Evolutionary conservation across 2,329 filamentous ascomycete species (phyloP).

Genomic region (Aspergillus sp.): DNA sequence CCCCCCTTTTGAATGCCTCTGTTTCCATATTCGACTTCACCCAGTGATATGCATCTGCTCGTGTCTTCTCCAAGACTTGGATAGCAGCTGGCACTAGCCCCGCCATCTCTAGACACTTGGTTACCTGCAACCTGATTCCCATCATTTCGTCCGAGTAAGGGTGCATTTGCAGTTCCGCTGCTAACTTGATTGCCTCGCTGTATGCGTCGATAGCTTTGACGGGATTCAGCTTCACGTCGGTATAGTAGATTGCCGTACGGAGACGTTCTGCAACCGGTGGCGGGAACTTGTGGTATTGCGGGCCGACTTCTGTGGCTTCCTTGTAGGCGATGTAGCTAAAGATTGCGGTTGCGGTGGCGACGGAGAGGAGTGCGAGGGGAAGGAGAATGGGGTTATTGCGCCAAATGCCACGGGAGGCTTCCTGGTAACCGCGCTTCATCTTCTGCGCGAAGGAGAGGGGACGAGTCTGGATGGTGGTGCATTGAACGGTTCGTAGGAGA

Average conservation of each 20-base stretch:
- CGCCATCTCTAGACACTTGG: conserved; percentile 76
- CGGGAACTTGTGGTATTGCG: conserved; percentile 48
- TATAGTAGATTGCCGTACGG: conserved; percentile 83
- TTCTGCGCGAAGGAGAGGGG: conserved; percentile 32
- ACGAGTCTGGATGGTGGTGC: conserved; percentile 11
- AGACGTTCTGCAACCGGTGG: conserved; percentile 59
- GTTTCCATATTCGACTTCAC: conserved; percentile 26
- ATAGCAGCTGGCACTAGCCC: conserved; percentile 70
- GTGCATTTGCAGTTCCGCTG: conserved; percentile 74
- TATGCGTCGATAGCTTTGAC: conserved; percentile 81
- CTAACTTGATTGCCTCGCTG: conserved; percentile 72
- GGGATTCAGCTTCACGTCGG: conserved; percentile 73
- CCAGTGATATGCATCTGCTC: conserved; percentile 63
- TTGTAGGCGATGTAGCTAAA: conserved; percentile 48
- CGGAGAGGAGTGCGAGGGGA: conserved; percentile 43
- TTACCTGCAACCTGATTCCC: conserved; percentile 81
- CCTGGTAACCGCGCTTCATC: conserved; percentile 35
- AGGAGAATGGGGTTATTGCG: conserved; percentile 47
- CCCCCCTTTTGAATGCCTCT: conserved; percentile 10
- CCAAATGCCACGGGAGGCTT: conserved; percentile 44
- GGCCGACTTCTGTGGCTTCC: conserved; percentile 45
- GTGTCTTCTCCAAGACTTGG: conserved; percentile 75
- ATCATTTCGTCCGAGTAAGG: conserved; percentile 89
- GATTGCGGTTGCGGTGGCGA: conserved; percentile 35
- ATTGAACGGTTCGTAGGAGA: conserved; percentile 17